These are phyloP conservation scores for Podaxis sp. DNA, from an alignment of 768 basidiomycete species.

Conservation along the genomic window DNA sequence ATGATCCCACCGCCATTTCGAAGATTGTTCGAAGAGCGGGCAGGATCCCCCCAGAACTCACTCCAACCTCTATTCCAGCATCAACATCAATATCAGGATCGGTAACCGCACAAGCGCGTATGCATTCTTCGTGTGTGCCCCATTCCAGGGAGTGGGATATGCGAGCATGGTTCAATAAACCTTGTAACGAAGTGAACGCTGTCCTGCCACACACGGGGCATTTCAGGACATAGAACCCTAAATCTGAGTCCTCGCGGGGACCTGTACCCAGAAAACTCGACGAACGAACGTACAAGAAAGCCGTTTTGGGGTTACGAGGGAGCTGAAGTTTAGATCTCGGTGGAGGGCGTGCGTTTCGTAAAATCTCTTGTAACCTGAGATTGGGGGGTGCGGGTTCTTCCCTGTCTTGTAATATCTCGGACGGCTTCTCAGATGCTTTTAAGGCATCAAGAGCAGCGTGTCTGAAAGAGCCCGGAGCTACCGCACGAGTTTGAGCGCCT, in stretches of 20 bases:
- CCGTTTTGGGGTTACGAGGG: slow-evolving; percentile 9
- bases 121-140: slow-evolving; percentile 57
- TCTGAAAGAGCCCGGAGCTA: slow-evolving; percentile 31
- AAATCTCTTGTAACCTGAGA: slow-evolving; percentile 22
- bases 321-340: slow-evolving; percentile 25
- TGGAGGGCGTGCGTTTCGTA: slow-evolving; percentile 22
- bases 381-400: slow-evolving; percentile 27
- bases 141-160: slow-evolving; percentile 49
- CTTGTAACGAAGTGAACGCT: slow-evolving; percentile 50
- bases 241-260: slow-evolving; percentile 1
- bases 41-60: slow-evolving; percentile 39
- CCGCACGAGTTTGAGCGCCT: slow-evolving; percentile 14
- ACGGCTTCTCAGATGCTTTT: slow-evolving; percentile 37
- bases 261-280: background rate
- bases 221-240: slow-evolving; percentile 37
- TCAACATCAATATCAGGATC: slow-evolving; percentile 40
- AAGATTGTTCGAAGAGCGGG: slow-evolving; percentile 51
- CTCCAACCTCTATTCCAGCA: slow-evolving; percentile 43
- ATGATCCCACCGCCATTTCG: slow-evolving; percentile 43
- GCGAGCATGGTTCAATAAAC: slow-evolving; percentile 54
- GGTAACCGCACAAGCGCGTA: slow-evolving; percentile 46
- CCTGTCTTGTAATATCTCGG: slow-evolving; percentile 36
- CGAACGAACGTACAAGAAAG: slow-evolving; percentile 15
- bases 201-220: slow-evolving; percentile 47
- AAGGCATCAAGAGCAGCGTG: slow-evolving; percentile 43